Evolutionary conservation across 2,329 filamentous ascomycete species (phyloP), one percentile per base, ranked within the genome.

Genomic region (Aspergillus awamori): DNA sequence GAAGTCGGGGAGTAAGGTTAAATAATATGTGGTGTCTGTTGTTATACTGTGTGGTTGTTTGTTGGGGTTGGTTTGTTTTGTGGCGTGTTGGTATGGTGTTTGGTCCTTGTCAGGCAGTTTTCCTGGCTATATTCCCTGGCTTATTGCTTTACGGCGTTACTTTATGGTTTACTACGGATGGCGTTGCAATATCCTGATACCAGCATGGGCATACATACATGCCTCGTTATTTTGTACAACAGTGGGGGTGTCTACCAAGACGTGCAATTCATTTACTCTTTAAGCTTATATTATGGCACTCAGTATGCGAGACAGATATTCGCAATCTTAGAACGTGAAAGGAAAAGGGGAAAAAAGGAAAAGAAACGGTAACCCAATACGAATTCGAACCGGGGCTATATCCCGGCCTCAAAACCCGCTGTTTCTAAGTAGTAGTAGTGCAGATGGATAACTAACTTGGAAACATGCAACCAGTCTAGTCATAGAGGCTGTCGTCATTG

Each of bases 401-500:
- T 62, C 62, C 62, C 60, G 55, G 48, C 61, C 61, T 62, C 58
- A 65, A 63, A 56, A 64, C 65, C 63, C 60, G 60, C 64, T 65
- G 63, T 61, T 66, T 68, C 65, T 67, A 65, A 61, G 65, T 65
- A 65, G 45, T 65, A 36, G 33, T 36, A 36, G 33, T 36, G 60
- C 57, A 63, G 59, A 65, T 59, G 58, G 53, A 57, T 60, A 77
- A 76, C 83, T 83, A 73, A 83, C 77, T 83, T 83, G 81, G 83
- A 63, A 59, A 62, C 20, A 57, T 52, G 65, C 62, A 64, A 47
- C 65, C 66, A 66, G 62, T 79, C 86, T 93, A 97, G 82, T 97
- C 92, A 80, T 98, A 98, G 77, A 98, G 91, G 82, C 93, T 94
- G 80, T 97, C 94, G 76, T 98, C 94, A 77, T 96, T 93, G 72